Base-by-base conservation (phyloP, 2,329 filamentous ascomycete genomes). In the Botrytis pseudocinerea region DNA sequence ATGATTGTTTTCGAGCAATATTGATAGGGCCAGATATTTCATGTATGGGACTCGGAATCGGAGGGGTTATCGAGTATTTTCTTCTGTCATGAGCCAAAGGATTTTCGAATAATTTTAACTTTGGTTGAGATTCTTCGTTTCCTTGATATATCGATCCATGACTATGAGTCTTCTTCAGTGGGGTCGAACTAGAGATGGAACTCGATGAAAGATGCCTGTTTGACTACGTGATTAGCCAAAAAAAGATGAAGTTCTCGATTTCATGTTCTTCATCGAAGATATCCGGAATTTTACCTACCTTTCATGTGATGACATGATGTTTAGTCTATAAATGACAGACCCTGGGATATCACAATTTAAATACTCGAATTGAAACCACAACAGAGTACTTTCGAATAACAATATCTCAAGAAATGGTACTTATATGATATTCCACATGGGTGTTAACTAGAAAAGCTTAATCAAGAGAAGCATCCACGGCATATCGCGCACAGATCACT, bases 81-180 rank as follows among this genome's bases (percentile, higher is more conserved):
- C 71, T 73, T 38, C 74, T 65, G 20, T 63, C 46, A 60, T 76
- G 75, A 20, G 73, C 73, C 22, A 76, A 62, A 20, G 75, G 75
- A 60, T 69, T 75, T 62, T 75, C 75, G 70, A 76, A 73, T 35
- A 76, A 48, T 60, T 74, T 76, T 20, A 76, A 44, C 51, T 70
- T 76, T 25, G 74, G 75, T 32, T 74, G 63, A 8, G 57, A 42
- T 10, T 63, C 51, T 42, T 69, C 48, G 38, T 46, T 54, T 69
- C 20, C 51, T n/a, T 69, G 51, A 32, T 59, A 18, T 4, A 38
- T 32, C 6, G 51, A 60, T 59, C 12, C n/a, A 42, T 59, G 38
- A 69, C 66, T 69, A 18, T 35, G 2, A 9, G 4, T 22, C 22
- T 42, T 69, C 51, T 46, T 69, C 20, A 69, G 28, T 8, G 38